phyloP scores from a whole-genome alignment of 257 asterid genomes.

The Catharanthus roseus region DNA sequence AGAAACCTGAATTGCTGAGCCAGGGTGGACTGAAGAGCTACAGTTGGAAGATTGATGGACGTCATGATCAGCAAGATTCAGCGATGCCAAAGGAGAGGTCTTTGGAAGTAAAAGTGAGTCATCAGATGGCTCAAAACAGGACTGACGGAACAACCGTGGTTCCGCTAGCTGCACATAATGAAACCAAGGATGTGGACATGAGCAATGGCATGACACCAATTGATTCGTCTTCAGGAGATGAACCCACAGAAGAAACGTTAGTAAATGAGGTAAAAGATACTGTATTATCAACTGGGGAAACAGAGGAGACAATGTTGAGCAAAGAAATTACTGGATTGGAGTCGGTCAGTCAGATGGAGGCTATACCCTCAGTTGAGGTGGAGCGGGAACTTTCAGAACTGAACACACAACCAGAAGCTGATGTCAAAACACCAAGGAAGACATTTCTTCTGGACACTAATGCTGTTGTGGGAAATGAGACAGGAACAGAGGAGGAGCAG shows the following conservation, averaged over 20 bases:
- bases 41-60: not conserved
- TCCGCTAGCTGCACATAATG: slow-evolving; percentile 28
- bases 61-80: not conserved
- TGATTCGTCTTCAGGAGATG: slow-evolving; percentile 15
- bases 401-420: slow-evolving; percentile 21
- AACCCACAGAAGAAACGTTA: slow-evolving; percentile 23
- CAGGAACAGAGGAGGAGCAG: slow-evolving; percentile 78
- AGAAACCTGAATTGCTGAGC: not conserved
- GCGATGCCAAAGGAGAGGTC: slow-evolving; percentile 5
- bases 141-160: slow-evolving; percentile 23
- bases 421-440: slow-evolving; percentile 35
- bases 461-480: slow-evolving; percentile 50
- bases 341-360: slow-evolving; percentile 23
- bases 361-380: slow-evolving; percentile 21
- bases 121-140: slow-evolving; percentile 23
- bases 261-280: slow-evolving; percentile 24
- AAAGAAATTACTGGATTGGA: slow-evolving; percentile 19
- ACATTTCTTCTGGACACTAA: slow-evolving; percentile 48
- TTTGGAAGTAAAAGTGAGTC: slow-evolving; percentile 16
- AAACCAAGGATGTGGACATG: slow-evolving; percentile 28
- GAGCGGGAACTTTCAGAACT: slow-evolving; percentile 28
- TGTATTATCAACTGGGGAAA: slow-evolving; percentile 10
- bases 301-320: slow-evolving; percentile 11
- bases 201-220: slow-evolving; percentile 13
- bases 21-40: not conserved